Conservation (phyloP, 345 rosid genomes). For the Sonneratia caseolaris region DNA sequence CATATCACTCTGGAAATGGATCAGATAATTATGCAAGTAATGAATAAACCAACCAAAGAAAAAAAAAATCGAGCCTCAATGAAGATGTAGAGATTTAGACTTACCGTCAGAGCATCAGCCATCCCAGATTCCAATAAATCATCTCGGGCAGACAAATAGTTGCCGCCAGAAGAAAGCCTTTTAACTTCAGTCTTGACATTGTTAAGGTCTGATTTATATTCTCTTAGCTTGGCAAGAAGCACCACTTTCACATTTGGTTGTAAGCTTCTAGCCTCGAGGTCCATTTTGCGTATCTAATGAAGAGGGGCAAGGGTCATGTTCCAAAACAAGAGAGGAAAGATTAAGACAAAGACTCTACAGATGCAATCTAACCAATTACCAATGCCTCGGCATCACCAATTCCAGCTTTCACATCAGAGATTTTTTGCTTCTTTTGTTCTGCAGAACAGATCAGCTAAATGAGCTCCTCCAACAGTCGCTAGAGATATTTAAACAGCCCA, state of each 20-base stretch:
- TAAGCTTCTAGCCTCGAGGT: conserved; percentile 77
- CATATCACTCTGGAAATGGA: neutral
- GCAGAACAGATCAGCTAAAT: conserved; percentile 15
- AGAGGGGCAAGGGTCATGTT: neutral
- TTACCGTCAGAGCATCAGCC: conserved; percentile 59
- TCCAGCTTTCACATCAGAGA: conserved; percentile 55
- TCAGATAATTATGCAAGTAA: neutral
- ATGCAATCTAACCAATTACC: conserved; percentile 27
- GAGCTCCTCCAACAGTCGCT: neutral
- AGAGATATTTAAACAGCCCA: neutral
- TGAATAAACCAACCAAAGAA: neutral
- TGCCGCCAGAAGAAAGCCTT: conserved; percentile 43
- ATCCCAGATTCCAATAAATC: conserved; percentile 70
- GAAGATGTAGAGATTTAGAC: conserved; percentile 7
- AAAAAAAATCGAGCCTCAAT: neutral
- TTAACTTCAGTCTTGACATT: conserved; percentile 64
- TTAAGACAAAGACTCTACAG: neutral
- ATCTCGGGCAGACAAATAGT: conserved; percentile 54
- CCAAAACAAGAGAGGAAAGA: neutral
- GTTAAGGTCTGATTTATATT: conserved; percentile 78
- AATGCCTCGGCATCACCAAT: conserved; percentile 68
- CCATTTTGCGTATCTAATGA: conserved; percentile 58
- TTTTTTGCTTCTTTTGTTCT: conserved; percentile 81
- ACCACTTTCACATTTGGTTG: conserved; percentile 53
- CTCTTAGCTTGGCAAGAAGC: conserved; percentile 72